Percentiles rank a stretch among this genome's conserved stretches.
phyloP scores from a whole-genome alignment of 2,329 filamentous ascomycete species.

The Helicocarpus griseus region DNA sequence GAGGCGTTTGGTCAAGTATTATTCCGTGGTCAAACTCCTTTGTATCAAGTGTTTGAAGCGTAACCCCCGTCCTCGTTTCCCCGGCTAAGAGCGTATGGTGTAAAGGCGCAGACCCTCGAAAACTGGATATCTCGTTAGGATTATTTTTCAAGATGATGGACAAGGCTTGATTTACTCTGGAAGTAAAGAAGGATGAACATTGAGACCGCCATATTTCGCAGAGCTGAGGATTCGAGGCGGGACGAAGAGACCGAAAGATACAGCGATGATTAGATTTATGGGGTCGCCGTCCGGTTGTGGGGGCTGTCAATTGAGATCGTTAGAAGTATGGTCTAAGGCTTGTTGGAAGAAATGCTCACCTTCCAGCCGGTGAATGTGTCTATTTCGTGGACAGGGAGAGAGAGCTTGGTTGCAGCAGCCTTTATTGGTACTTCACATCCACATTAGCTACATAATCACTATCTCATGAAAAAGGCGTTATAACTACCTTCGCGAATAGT shows the following conservation, averaged over 20 bases:
- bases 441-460: neutral
- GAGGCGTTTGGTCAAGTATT: slow-evolving; percentile 60
- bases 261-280: slow-evolving; percentile 75
- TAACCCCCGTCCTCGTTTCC: slow-evolving; percentile 58
- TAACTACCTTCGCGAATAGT: slow-evolving; percentile 51
- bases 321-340: slow-evolving; percentile 10
- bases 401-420: slow-evolving; percentile 51
- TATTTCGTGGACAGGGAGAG: slow-evolving; percentile 60
- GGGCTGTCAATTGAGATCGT: slow-evolving; percentile 34
- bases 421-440: slow-evolving; percentile 59
- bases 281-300: slow-evolving; percentile 36
- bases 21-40: slow-evolving; percentile 67
- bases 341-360: slow-evolving; percentile 36
- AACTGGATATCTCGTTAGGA: slow-evolving; percentile 36
- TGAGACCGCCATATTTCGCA: slow-evolving; percentile 76
- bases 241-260: slow-evolving; percentile 88
- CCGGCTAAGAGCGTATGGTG: slow-evolving; percentile 68
- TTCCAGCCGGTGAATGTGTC: slow-evolving; percentile 78
- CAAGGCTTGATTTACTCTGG: slow-evolving; percentile 52
- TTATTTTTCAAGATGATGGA: neutral
- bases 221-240: slow-evolving; percentile 61
- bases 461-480: neutral
- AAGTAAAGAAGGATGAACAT: slow-evolving; percentile 85
- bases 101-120: slow-evolving; percentile 77
- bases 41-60: slow-evolving; percentile 76